Evolutionary conservation across 257 asterid species (phyloP), one percentile per base, ranked within the genome.

Genomic region (Cynanchum wilfordii): DNA sequence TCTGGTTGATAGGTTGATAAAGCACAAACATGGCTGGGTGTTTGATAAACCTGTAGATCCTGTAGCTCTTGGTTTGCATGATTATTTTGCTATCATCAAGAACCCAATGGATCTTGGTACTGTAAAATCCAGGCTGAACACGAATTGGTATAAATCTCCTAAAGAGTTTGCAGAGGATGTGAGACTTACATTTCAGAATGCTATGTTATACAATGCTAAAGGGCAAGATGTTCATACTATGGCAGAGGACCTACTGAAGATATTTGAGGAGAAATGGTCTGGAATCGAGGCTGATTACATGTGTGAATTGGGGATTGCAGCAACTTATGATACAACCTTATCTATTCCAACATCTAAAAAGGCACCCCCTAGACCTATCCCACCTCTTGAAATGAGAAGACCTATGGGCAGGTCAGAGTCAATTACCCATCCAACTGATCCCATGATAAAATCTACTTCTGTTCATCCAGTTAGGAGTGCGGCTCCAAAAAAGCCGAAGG

Each of bases 1-100:
- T 12, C 77, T 90, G 75, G 82, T 92, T 56, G 96, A 92, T 83
- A 85, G 88, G 76, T 79, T 92, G 86, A 87, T 89, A 91, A 92
- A 90, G 90, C 98, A 92, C 84, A 92, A 92, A 82, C 96, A 86
- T 74, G 95, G 85, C 38, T 92, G 98, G 98, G 98, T 92, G 76
- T 92, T 92, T 73, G 83, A 85, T 78, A 84, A 78, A 81, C 97
- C 98, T 1, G 98, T 92, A 51, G 92, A 92, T 80, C 73, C 88
- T 3, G 89, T 77, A 65, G 84, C 74, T 80, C 95, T 90, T 76
- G 95, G 95, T 78, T 82, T 92, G 82, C 92, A 85, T 65, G 98
- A 92, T 80, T 92, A 92, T 81, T 86, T 81, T 49, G 95, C 87
- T 66, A 85, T 92, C 45, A 88, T 92, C 44, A 85, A 77, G 76